Evolutionary conservation across 768 basidiomycete species (phyloP).

Genomic region (Mycena belliarum): DNA sequence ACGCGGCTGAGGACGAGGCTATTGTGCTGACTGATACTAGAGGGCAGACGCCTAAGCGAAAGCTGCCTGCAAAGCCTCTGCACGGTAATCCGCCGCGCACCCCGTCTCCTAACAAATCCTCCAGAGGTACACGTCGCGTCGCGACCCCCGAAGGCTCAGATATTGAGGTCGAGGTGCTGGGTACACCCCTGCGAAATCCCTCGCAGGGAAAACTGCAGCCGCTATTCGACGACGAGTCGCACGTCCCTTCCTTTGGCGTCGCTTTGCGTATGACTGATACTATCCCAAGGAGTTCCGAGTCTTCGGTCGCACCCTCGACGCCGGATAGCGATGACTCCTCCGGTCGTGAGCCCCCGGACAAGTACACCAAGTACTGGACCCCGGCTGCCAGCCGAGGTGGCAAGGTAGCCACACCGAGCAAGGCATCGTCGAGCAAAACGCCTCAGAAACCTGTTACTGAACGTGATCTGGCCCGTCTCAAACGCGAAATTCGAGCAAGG

Average conservation of each 20-base stretch:
- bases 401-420: not conserved
- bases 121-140: constrained; percentile 25
- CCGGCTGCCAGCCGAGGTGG: not conserved
- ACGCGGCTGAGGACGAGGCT: not conserved
- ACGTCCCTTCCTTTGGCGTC: not conserved
- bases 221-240: constrained; percentile 30
- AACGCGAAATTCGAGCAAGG: too few species aligned
- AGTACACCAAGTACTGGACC: constrained; percentile 8
- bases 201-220: constrained; percentile 14
- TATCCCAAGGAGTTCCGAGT: not conserved
- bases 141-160: constrained; percentile 28
- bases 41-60: constrained; percentile 1
- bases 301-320: not conserved
- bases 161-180: constrained; percentile 26
- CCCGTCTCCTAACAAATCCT: not conserved
- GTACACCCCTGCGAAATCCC: constrained; percentile 13
- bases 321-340: not conserved
- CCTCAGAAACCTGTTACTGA: not conserved
- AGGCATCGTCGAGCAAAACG: not conserved
- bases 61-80: not conserved
- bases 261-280: not conserved
- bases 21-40: not conserved
- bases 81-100: not conserved
- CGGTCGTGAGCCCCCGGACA: not conserved
- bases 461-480: too few species aligned